These are phyloP conservation scores for Teunomyces panamensis DNA, from an alignment of 805 yeast genomes.

Conservation along the genomic window DNA sequence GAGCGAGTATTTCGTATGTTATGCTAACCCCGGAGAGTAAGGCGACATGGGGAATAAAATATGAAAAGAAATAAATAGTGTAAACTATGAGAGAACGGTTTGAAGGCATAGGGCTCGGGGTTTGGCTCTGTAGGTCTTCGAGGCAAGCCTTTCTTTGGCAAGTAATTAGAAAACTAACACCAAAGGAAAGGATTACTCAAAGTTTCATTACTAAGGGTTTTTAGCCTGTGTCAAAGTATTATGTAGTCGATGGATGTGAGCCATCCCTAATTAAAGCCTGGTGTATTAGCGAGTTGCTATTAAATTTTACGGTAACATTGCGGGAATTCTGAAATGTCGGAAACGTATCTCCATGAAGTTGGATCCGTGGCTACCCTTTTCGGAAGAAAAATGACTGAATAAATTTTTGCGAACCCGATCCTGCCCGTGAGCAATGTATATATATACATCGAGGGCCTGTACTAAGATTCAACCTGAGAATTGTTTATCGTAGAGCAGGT, in stretches of 20 bases:
- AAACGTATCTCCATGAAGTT: background rate
- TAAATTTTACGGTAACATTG: background rate
- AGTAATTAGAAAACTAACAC: no score
- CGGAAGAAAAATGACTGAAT: conserved; percentile 2
- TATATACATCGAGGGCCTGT: background rate
- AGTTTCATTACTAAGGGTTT: no score
- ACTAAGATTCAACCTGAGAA: background rate
- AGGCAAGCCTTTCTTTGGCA: no score
- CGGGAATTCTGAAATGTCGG: conserved; percentile 1
- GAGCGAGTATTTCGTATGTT: background rate
- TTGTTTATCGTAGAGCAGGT: background rate
- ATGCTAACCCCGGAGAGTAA: background rate
- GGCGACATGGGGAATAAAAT: background rate
- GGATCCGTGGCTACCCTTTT: conserved; percentile 2
- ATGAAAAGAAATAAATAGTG: background rate
- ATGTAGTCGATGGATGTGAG: background rate
- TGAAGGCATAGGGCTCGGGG: background rate
- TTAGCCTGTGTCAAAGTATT: no score
- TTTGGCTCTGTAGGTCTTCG: background rate
- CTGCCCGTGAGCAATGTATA: conserved; percentile 3
- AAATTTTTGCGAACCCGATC: conserved; percentile 3
- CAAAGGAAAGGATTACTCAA: no score
- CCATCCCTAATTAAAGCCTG: background rate
- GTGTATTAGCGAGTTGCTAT: background rate
- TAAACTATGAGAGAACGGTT: background rate